phyloP scores from a whole-genome alignment of 139 green algal species.

The Closterium sp. region DNA sequence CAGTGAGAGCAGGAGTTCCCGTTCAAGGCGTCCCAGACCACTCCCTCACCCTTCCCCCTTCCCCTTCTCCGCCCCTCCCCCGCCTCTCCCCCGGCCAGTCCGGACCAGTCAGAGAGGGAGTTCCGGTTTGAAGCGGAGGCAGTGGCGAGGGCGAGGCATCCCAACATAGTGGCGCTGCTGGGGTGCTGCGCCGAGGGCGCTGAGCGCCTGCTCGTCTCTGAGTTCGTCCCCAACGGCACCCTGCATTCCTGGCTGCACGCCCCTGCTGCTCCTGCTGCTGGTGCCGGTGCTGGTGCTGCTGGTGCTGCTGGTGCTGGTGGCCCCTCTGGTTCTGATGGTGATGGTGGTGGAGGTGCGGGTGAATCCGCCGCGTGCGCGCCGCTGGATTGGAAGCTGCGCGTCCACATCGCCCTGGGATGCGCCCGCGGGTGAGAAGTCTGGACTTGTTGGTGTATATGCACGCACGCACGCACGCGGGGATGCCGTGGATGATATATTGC shows the following conservation, averaged over 20 bases:
- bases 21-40: not conserved
- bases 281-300: not conserved
- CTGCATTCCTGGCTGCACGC: conserved; percentile 33
- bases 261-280: not conserved
- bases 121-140: conserved; percentile 31
- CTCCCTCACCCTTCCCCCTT: no score
- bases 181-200: conserved; percentile 40
- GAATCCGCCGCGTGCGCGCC: not conserved
- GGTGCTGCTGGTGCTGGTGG: not conserved
- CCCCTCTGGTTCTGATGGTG: not conserved
- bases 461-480: no score
- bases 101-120: conserved; percentile 11
- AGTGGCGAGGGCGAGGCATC: conserved; percentile 8
- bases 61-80: no score
- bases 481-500: no score
- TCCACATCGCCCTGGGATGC: conserved; percentile 24
- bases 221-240: conserved; percentile 44
- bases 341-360: no score
- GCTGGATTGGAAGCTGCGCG: conserved; percentile 30
- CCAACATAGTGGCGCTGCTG: conserved; percentile 36
- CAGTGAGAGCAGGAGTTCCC: conserved; percentile 15
- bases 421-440: conserved; percentile 23
- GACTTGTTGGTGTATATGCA: no score
- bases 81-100: not conserved
- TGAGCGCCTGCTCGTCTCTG: conserved; percentile 43